These are phyloP conservation scores for Marasmius fiardii DNA, from an alignment of 1,284 basidiomycete genomes.

Conservation along the genomic window DNA sequence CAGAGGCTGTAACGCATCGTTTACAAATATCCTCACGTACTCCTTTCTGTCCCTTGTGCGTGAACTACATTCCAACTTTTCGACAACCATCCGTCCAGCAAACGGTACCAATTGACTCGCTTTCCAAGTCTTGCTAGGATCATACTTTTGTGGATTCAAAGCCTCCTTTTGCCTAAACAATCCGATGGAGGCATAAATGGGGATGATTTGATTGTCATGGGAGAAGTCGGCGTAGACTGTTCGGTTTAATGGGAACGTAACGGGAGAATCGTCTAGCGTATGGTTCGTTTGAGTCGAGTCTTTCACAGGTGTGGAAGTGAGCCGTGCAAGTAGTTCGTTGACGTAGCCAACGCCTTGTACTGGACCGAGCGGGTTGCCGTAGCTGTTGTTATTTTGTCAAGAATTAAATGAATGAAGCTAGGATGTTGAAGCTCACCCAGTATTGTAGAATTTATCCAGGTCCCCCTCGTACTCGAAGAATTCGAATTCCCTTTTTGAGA, in stretches of 20 bases:
- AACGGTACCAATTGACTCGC: slow-evolving; percentile 64
- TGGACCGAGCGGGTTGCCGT: slow-evolving; percentile 63
- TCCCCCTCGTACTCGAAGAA: slow-evolving; percentile 71
- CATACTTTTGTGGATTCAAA: slow-evolving; percentile 39
- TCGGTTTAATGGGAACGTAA: slow-evolving; percentile 72
- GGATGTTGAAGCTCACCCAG: slow-evolving; percentile 44
- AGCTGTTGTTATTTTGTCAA: slow-evolving; percentile 32
- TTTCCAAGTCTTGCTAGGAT: slow-evolving; percentile 50
- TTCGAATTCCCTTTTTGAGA: slow-evolving; percentile 54
- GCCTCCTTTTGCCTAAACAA: slow-evolving; percentile 44
- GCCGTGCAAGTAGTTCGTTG: slow-evolving; percentile 82
- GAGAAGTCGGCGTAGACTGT: slow-evolving; percentile 75
- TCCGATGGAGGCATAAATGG: slow-evolving; percentile 73
- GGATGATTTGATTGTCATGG: slow-evolving; percentile 80
- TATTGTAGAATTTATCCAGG: slow-evolving; percentile 75
- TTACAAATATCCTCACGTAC: slow-evolving; percentile 62
- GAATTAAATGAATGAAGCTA: slow-evolving; percentile 1
- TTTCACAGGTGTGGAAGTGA: slow-evolving; percentile 54
- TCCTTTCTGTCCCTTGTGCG: slow-evolving; percentile 24
- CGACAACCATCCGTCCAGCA: slow-evolving; percentile 58
- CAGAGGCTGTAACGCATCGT: slow-evolving; percentile 64
- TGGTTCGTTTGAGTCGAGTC: slow-evolving; percentile 77
- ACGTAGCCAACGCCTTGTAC: slow-evolving; percentile 81
- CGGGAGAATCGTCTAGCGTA: slow-evolving; percentile 65
- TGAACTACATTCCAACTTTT: slow-evolving; percentile 47